Conservation (phyloP, 2,329 filamentous ascomycete genomes). For the Colletotrichum chrysophilum region DNA sequence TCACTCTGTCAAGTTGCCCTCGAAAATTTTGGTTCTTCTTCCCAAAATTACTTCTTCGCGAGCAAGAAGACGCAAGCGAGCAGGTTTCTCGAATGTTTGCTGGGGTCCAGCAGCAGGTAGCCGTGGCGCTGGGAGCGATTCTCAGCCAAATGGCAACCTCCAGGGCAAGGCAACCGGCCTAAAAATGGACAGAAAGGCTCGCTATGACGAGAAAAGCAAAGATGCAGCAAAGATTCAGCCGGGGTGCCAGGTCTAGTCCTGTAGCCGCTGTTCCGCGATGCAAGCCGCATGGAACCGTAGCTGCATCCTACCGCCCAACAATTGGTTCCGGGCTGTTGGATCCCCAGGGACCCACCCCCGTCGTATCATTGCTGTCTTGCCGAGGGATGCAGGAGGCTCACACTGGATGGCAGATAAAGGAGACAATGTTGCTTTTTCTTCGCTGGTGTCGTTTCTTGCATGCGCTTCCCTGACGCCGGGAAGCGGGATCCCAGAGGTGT, state of each 20-base stretch:
- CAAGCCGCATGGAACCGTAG: not conserved
- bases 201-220: constrained; percentile 1
- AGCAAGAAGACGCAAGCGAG: not conserved
- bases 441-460: not conserved
- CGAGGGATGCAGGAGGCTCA: constrained; percentile 4
- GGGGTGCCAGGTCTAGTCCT: not conserved
- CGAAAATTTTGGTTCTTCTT: not conserved
- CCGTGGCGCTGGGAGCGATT: not conserved
- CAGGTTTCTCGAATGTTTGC: not conserved
- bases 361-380: constrained; percentile 7
- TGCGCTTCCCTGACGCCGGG: not conserved
- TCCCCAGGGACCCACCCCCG: not conserved
- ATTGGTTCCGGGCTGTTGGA: constrained; percentile 11
- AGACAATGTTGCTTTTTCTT: not conserved
- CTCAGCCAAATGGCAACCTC: not conserved
- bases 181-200: not conserved
- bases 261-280: not conserved
- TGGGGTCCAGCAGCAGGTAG: not conserved
- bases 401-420: not conserved
- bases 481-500: constrained; percentile 8
- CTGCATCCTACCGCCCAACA: not conserved
- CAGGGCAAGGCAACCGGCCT: not conserved
- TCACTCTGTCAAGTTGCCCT: not conserved
- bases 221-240: not conserved
- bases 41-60: not conserved